A percentile compares a stretch with the other conserved stretches of the same genome.
phyloP scores from a whole-genome alignment of 345 rosid genomes.

The Eucalyptus regnans region DNA sequence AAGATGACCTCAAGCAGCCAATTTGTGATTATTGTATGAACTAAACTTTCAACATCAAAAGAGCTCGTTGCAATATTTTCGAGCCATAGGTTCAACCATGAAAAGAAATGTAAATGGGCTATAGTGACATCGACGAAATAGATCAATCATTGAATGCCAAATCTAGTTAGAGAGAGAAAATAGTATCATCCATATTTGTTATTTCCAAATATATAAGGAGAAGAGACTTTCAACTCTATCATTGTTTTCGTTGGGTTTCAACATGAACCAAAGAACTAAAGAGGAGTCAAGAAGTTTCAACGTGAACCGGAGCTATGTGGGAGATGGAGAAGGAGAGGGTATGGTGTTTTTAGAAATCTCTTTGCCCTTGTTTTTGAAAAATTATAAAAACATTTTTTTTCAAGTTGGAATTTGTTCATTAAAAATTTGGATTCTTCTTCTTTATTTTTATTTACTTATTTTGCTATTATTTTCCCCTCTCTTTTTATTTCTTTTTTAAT shows the following conservation, averaged over 20 bases:
- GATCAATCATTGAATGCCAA: not conserved
- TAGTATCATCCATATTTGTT: not conserved
- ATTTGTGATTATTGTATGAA: not conserved
- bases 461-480: not conserved
- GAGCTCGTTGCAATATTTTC: not conserved
- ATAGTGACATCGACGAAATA: not conserved
- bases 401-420: not conserved
- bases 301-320: not conserved
- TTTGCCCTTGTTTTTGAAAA: not conserved
- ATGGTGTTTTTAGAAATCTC: not conserved
- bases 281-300: no score
- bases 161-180: not conserved
- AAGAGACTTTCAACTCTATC: no score
- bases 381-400: not conserved
- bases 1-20: not conserved
- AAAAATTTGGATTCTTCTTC: not conserved
- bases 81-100: not conserved
- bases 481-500: not conserved
- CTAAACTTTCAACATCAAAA: not conserved
- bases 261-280: no score
- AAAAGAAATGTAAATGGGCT: not conserved
- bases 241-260: no score
- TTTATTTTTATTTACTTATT: not conserved
- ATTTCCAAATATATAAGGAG: no score
- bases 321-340: not conserved